phyloP scores from a whole-genome alignment of 2,329 filamentous ascomycete genomes.

The Ceratocystis lukuohia region DNA sequence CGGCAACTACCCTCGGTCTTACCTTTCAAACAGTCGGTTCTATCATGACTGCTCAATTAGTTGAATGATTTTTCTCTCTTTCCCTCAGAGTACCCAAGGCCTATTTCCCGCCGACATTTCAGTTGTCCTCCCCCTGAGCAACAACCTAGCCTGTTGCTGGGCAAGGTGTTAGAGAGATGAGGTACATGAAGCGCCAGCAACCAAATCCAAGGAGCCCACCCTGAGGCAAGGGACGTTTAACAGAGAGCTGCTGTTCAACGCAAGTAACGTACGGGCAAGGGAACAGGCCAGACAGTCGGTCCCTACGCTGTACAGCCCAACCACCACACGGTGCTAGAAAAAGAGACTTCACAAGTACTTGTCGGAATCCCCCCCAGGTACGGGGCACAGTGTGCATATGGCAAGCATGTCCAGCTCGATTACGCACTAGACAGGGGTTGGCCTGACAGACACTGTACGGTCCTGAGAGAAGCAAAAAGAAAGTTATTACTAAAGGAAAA shows the following conservation, averaged over 20 bases:
- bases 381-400: slow-evolving; percentile 4
- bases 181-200: not conserved
- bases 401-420: not conserved
- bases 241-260: not conserved
- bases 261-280: no score
- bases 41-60: no score
- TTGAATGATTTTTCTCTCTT: no score
- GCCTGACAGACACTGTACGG: not conserved
- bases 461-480: not conserved
- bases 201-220: not conserved
- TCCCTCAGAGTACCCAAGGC: no score
- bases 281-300: no score
- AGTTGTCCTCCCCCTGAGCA: no score
- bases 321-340: not conserved
- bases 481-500: not conserved
- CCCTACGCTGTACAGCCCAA: not conserved
- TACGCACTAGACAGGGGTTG: not conserved
- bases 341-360: not conserved
- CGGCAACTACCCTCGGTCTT: no score
- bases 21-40: no score
- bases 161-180: not conserved
- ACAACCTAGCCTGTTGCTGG: no score
- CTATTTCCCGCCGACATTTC: no score
- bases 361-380: not conserved
- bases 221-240: not conserved